These are phyloP conservation scores for Rhodosorus marinus DNA, from an alignment of 23 red algal species.

Conservation along the genomic window DNA sequence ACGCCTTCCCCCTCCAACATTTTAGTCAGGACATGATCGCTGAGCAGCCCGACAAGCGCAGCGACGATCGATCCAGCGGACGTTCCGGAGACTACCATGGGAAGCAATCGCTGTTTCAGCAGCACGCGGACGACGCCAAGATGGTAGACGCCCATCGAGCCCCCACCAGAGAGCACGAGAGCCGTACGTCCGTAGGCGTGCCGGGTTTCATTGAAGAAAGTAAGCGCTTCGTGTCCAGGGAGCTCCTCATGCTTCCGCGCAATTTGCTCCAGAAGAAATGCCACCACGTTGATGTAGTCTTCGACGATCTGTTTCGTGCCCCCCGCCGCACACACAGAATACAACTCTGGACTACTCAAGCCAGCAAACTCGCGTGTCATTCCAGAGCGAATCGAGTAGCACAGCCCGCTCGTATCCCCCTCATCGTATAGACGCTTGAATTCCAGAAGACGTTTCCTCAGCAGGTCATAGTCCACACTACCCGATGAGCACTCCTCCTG, in stretches of 20 bases:
- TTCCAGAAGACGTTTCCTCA: constrained; percentile 24
- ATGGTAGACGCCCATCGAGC: constrained; percentile 68
- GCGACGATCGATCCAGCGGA: constrained; percentile 70
- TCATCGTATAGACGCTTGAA: constrained; percentile 34
- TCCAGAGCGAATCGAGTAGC: constrained; percentile 40
- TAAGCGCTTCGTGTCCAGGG: constrained; percentile 26
- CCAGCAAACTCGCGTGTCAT: constrained; percentile 59
- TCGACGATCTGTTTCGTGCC: constrained; percentile 63
- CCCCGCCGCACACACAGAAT: constrained; percentile 38
- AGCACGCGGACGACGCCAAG: constrained; percentile 77
- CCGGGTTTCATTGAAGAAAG: constrained; percentile 77
- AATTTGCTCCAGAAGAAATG: constrained; percentile 35
- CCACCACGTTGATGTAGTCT: constrained; percentile 85
- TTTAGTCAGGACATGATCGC: constrained; percentile 25
- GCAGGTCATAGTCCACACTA: constrained; percentile 25
- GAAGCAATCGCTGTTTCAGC: constrained; percentile 50
- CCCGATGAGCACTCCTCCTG: too few relatives aligned
- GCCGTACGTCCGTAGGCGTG: constrained; percentile 90
- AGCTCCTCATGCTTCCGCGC: constrained; percentile 8
- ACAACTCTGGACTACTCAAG: constrained; percentile 66
- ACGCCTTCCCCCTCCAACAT: constrained; percentile 28
- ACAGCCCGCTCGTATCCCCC: constrained; percentile 30
- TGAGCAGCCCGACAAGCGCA: constrained; percentile 58
- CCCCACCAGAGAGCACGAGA: constrained; percentile 87
- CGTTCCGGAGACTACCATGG: constrained; percentile 75